Base-by-base conservation (phyloP, 768 basidiomycete genomes). In the Multifurca ochricompacta region DNA sequence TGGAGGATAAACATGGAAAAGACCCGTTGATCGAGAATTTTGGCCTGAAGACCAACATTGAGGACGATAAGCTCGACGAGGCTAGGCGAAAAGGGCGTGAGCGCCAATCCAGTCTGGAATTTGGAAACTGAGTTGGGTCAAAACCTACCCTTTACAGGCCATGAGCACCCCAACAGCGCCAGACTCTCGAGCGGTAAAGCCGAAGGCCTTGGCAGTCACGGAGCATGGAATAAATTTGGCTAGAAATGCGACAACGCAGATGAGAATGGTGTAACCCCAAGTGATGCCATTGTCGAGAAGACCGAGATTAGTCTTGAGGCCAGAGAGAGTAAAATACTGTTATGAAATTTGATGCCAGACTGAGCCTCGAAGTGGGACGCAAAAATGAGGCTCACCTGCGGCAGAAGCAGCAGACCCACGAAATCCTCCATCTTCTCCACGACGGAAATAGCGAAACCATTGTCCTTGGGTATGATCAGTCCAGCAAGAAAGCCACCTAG, bases 1-100 rank as follows among this genome's bases (percentile, higher is more conserved):
- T 83, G 80, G 44, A 93, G 71, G 56, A 94, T 91, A 59, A 94
- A 91, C 87, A 93, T 92, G 0, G 89, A 87, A 73, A 94, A 91
- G 10, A 85, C 78, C 23, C 80, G 77, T 0, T 73, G 68, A 63
- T 80, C 74, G 42, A 87, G 73, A 51, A 88, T 82, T 11, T 70
- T 69, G 3, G 88, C 88, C 56, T 74, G 67, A 7, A 89, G 74
- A 46, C 92, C 92, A 59, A 94, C 82, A 65, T 96, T 96, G 64
- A 94, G 79, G 7, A 93, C 91, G 59, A 96, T 93, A 27, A 94
- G 80, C 66, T 94, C 91, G 23, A 93, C 90, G 19, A 83, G 72
- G 31, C 81, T 83, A 54, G n/a, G 23, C 9, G 21, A 53, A 34
- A 53, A 14, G n/a, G n/a, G 53, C 31, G 32, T 56, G 25, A 42